These are phyloP conservation scores for Picea sitchensis DNA, from an alignment of 75 land plant species.

Conservation along the genomic window DNA sequence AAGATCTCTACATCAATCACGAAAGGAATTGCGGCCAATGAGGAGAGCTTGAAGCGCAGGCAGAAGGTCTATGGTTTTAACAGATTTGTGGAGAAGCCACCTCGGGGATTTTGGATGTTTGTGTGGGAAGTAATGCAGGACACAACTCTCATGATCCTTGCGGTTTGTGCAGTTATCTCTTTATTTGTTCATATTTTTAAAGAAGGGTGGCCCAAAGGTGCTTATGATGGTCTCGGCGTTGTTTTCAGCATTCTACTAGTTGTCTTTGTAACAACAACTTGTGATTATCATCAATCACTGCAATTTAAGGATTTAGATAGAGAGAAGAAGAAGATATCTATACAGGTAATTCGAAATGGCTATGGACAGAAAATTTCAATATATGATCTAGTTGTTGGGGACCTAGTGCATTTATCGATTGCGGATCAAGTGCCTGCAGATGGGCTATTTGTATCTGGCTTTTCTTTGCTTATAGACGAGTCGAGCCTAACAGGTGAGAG, in stretches of 20 bases:
- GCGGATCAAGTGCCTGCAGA: constrained; percentile 88
- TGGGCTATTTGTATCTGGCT: constrained; percentile 70
- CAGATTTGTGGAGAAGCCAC: constrained; percentile 57
- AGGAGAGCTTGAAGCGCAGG: constrained; percentile 35
- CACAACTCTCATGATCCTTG: constrained; percentile 78
- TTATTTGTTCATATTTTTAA: constrained; percentile 67
- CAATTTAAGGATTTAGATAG: constrained; percentile 61
- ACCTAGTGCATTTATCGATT: constrained; percentile 69
- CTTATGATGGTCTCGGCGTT: constrained; percentile 96
- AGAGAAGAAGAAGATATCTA: constrained; percentile 59
- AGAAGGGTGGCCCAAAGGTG: constrained; percentile 87
- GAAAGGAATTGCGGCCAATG: constrained; percentile 41
- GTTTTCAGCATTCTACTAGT: constrained; percentile 50
- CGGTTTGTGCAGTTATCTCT: constrained; percentile 76
- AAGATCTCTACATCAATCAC: constrained; percentile 58
- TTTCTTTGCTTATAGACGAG: constrained; percentile 72
- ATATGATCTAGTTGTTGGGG: constrained; percentile 71
- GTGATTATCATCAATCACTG: constrained; percentile 61
- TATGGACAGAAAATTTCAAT: constrained; percentile 42
- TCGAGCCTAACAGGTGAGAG: constrained; percentile 90
- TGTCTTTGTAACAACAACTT: constrained; percentile 26
- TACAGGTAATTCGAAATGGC: constrained; percentile 55
- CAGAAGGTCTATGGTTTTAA: constrained; percentile 68
- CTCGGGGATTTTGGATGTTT: constrained; percentile 76
- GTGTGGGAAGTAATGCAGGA: constrained; percentile 97